Base-by-base conservation (phyloP, 2,329 filamentous ascomycete species). In the Phaeosphaeriaceae sp. region DNA sequence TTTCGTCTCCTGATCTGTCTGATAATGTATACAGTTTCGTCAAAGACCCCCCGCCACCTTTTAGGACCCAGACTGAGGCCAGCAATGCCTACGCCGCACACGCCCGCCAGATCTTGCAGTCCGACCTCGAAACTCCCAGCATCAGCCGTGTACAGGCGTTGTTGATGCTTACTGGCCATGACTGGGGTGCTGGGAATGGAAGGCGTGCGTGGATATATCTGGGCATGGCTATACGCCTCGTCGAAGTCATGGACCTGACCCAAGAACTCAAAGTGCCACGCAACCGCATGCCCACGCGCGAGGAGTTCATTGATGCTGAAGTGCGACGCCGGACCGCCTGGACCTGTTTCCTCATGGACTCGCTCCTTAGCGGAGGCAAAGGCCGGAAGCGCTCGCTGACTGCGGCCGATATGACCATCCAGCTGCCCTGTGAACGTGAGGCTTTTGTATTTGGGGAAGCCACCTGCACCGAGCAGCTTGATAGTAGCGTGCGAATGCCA, bases 161-260 rank as follows among this genome's bases (percentile, higher is more conserved):
- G 39, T 56, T 77, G 42, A 73, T 79, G 66, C 50, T 79, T 17
- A 77, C 76, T 0, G 75, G 74, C n/a, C 74, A 77, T 44, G 74
- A 77, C 46, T 79, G 77, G 74, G 74, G 68, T 48, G 79, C 75
- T 45, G 78, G 74, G 50, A 76, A 75, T 32, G 73, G 73, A 2
- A 58, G 71, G 17, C 53, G 71, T 32, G 73, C 73, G 0, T 75
- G 73, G 73, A 75, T 75, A 42, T 74, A 74, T 35, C 66, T 75
- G 32, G 73, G 73, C 50, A 75, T 74, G 70, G 73, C 73, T 17
- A 73, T 75, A 12, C 62, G 73, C 6, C 68, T 75, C 37, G 71
- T 72, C 42, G 70, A 75, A 53, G 69, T 74, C 54, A 72, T 75
- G 67, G 71, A 72, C 47, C 61, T 75, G 30, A 73, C 70, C 15